Evolutionary conservation across 768 basidiomycete species (phyloP).

Genomic region (Trametes coccinea): DNA sequence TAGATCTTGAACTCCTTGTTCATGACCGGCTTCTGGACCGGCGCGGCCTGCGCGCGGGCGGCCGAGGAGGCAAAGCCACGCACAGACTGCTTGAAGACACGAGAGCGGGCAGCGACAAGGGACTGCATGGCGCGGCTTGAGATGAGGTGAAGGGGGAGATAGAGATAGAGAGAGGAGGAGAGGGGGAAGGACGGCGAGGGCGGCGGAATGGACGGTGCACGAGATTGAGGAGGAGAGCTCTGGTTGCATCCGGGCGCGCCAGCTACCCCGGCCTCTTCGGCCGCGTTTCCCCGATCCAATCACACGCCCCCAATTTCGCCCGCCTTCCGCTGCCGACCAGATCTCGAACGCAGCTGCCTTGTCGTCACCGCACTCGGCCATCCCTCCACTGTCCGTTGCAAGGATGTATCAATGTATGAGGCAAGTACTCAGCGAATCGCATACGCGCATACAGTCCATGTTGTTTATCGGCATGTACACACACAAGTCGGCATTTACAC

Average conservation of each 20-base stretch:
- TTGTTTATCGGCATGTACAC: too few relatives aligned
- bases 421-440: not conserved
- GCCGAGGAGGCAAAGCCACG: constrained; percentile 35
- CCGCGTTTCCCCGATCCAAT: constrained; percentile 25
- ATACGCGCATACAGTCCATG: not conserved
- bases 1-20: constrained; percentile 98
- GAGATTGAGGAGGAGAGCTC: constrained; percentile 12
- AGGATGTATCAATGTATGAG: too few relatives aligned
- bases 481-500: too few relatives aligned
- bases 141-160: not conserved
- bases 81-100: constrained; percentile 18
- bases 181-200: constrained; percentile 1
- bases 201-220: constrained; percentile 13
- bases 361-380: constrained; percentile 4
- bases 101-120: constrained; percentile 41
- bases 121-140: constrained; percentile 44
- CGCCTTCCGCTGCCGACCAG: constrained; percentile 12
- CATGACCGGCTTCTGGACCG: constrained; percentile 65
- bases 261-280: constrained; percentile 22
- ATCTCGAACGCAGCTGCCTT: constrained; percentile 6
- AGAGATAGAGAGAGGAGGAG: not conserved
- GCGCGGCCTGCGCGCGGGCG: constrained; percentile 41
- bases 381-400: not conserved
- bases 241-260: constrained; percentile 12
- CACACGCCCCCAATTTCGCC: constrained; percentile 20